Conservation (phyloP, 495 filamentous ascomycete genomes). For the Talaromyces stipitatus region DNA sequence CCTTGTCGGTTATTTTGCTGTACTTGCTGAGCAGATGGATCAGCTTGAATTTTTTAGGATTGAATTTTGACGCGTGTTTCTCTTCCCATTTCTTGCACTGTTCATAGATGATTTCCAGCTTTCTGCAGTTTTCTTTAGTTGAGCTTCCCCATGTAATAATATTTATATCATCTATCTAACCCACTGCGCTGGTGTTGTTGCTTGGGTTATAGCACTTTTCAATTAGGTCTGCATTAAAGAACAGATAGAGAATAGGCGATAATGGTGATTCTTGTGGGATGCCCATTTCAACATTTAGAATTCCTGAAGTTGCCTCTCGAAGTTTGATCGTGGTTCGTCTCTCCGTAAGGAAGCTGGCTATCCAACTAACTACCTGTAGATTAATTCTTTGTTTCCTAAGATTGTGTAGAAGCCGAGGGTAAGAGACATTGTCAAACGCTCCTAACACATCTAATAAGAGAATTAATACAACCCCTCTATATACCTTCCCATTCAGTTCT, state of each 20-base stretch:
- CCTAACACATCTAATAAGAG: not conserved
- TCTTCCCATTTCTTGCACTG: not conserved
- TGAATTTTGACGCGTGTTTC: not conserved
- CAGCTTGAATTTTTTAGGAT: not conserved
- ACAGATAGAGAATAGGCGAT: conserved; percentile 8
- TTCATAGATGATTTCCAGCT: not conserved
- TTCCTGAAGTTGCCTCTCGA: not conserved
- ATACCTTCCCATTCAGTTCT: not conserved
- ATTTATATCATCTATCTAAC: not conserved
- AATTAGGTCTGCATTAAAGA: conserved; percentile 8
- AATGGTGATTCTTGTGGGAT: conserved; percentile 6
- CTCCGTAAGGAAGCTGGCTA: not conserved
- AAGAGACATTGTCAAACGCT: not conserved
- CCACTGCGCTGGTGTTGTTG: not conserved
- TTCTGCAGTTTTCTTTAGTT: not conserved
- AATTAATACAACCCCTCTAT: not conserved
- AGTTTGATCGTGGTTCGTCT: not conserved
- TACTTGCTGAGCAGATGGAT: not conserved
- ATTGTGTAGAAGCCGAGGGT: not conserved
- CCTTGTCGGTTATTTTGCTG: not conserved
- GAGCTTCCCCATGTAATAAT: not conserved
- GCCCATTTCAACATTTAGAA: not conserved
- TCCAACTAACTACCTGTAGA: no score
- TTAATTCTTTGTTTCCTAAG: not conserved
- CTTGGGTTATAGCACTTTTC: not conserved